A percentile compares a stretch with the other conserved stretches of the same genome.
phyloP scores from a whole-genome alignment of 768 basidiomycete genomes.

The Podaxis sp. region DNA sequence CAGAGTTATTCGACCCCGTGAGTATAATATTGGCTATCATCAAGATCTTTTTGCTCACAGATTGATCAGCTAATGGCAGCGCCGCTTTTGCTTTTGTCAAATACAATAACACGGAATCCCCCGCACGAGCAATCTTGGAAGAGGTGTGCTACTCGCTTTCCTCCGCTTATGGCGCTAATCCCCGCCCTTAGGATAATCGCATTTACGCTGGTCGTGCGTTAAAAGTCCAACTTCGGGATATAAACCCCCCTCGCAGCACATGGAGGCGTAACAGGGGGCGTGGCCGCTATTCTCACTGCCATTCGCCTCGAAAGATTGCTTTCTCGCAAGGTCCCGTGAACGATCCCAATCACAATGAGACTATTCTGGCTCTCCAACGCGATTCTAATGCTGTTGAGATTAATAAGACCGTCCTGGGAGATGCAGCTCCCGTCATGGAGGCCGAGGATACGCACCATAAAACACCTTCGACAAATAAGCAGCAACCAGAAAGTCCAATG shows the following conservation, averaged over 20 bases:
- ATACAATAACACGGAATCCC: constrained; percentile 57
- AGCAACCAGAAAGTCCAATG: not conserved
- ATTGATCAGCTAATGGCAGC: constrained; percentile 48
- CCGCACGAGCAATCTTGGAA: constrained; percentile 61
- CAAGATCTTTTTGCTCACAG: not conserved
- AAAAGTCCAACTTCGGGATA: constrained; percentile 72
- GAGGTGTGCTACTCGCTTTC: constrained; percentile 39
- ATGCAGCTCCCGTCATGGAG: not conserved
- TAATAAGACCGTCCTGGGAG: not conserved
- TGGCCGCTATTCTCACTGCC: constrained; percentile 30
- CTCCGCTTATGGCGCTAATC: not conserved
- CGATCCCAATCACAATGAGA: not conserved
- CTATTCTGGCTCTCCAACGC: not conserved
- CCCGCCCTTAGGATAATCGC: constrained; percentile 55
- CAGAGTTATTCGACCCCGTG: constrained; percentile 64
- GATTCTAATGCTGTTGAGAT: not conserved
- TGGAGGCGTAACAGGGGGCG: constrained; percentile 45
- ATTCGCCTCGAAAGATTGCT: constrained; percentile 17
- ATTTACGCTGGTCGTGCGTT: constrained; percentile 65
- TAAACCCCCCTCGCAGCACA: constrained; percentile 49
- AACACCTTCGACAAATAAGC: not conserved
- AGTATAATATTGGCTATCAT: constrained; percentile 17
- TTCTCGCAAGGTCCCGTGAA: not conserved
- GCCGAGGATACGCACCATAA: not conserved
- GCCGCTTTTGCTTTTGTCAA: constrained; percentile 80